Percentiles rank a stretch among this genome's conserved stretches.
Conservation (phyloP, 129 eudicot genomes). For the Scalesia atractyloides region DNA sequence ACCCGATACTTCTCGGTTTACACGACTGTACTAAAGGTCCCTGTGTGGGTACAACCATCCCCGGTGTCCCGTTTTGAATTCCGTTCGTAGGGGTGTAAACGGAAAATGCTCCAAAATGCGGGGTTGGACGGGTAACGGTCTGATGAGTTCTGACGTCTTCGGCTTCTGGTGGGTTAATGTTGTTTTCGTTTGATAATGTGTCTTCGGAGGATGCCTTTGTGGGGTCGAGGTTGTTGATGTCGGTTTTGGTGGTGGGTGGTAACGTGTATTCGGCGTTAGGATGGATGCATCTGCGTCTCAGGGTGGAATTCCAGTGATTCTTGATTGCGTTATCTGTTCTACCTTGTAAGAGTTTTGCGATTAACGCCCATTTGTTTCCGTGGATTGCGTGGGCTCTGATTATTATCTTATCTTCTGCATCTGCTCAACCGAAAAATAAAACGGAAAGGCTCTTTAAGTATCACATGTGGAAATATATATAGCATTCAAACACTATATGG, state of each 20-base stretch:
- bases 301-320: conserved; percentile 91
- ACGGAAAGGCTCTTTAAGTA: not conserved
- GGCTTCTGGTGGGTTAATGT: conserved; percentile 29
- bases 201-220: conserved; percentile 41
- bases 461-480: not conserved
- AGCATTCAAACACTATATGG: not conserved
- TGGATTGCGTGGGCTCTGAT: conserved; percentile 1
- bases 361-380: conserved; percentile 19
- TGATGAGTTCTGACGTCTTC: conserved; percentile 18
- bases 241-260: conserved; percentile 24
- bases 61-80: conserved; percentile 16
- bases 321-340: conserved; percentile 44
- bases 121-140: conserved; percentile 46
- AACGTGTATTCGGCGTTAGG: conserved; percentile 7
- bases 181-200: conserved; percentile 47
- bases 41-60: conserved; percentile 38
- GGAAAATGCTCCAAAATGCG: conserved; percentile 65
- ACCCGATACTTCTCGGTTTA: conserved; percentile 39
- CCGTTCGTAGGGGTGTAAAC: conserved; percentile 36
- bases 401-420: conserved; percentile 12
- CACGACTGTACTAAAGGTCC: conserved; percentile 56
- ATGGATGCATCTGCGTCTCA: conserved; percentile 48
- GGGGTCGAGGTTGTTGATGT: conserved; percentile 22
- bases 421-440: not conserved
- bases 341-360: conserved; percentile 8